Base-by-base conservation (phyloP, 1,139 yeast genomes). In the Debaryomyces coudertii region DNA sequence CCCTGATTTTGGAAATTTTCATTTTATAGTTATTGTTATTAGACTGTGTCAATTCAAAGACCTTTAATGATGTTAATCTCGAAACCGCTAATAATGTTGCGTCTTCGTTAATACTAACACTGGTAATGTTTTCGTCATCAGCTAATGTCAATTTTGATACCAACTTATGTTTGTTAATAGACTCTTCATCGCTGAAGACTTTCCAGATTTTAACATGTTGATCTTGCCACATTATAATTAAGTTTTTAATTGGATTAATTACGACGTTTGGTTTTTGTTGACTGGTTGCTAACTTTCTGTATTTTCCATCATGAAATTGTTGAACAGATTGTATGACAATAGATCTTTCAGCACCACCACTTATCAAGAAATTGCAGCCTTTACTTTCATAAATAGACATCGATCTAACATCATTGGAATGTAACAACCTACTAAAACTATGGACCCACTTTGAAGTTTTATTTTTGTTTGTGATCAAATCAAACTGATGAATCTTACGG, bases 291-390 rank as follows among this genome's bases (percentile, higher is more conserved):
- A 93, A 65, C 66, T 87, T 90, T 52, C 84, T 76, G 57, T 86
- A 85, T 50, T 80, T 81, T 14, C 95, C 92, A 57, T 83, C 87
- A 50, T 84, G 83, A 63, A 93, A 92, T 51, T 80, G 75, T 33
- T 71, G 71, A 31, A 85, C 69, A 1, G 95, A 80, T 60, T 82
- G 87, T 30, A 93, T 76, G 3, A 88, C 92, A 47, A 93, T 70
- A 14, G 85, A 77, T 57, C 88, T 79, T 64, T 93, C 98, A 15
- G 89, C 95, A 52, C 98, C 98, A 45, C 96, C 97, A 57, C 95
- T 86, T 2, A 89, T 80, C 48, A 92, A 71, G 51, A 86, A 77
- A 55, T 85, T 86, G 43, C 84, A 77, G 29, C 83, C 83, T 53
- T 82, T 84, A 40, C 92, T 79, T 62, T 85, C 90, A 55, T 76